Conservation (phyloP, 352 stramenopile genomes). For the Pythium diclinum region DNA sequence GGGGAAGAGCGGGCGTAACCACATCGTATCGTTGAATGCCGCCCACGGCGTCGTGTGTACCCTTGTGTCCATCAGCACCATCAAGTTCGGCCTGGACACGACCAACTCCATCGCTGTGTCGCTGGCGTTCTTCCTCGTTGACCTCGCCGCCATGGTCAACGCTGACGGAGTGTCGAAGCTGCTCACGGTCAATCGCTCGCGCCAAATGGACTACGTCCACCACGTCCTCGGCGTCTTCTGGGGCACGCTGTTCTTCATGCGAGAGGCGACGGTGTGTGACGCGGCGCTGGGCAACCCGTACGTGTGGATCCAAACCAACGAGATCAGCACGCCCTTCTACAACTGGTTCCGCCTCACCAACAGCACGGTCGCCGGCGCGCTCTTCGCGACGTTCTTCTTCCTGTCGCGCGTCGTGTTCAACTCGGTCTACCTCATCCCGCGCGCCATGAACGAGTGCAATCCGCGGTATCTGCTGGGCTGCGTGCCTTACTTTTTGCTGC, state of each 20-base stretch:
- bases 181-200: constrained; percentile 36
- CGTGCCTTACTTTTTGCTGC: constrained; percentile 64
- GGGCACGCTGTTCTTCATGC: constrained; percentile 56
- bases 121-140: constrained; percentile 68
- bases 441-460: constrained; percentile 41
- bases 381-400: constrained; percentile 68
- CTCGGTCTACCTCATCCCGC: constrained; percentile 58
- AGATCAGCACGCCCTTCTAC: constrained; percentile 79
- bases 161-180: constrained; percentile 44
- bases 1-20: constrained; percentile 43
- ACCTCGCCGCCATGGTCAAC: constrained; percentile 59
- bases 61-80: constrained; percentile 37
- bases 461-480: constrained; percentile 49
- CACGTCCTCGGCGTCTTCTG: constrained; percentile 66
- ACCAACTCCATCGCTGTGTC: constrained; percentile 59
- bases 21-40: constrained; percentile 71
- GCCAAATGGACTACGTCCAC: constrained; percentile 71
- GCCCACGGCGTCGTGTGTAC: constrained; percentile 66
- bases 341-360: constrained; percentile 77
- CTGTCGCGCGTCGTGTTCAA: constrained; percentile 70
- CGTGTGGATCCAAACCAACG: constrained; percentile 84
- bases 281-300: constrained; percentile 59
- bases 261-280: constrained; percentile 54
- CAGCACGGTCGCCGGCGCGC: constrained; percentile 43
- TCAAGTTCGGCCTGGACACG: constrained; percentile 43